A percentile compares a stretch with the other conserved stretches of the same genome.
Conservation (phyloP, 73 alveolate species). For the Paramecium octaurelia region DNA sequence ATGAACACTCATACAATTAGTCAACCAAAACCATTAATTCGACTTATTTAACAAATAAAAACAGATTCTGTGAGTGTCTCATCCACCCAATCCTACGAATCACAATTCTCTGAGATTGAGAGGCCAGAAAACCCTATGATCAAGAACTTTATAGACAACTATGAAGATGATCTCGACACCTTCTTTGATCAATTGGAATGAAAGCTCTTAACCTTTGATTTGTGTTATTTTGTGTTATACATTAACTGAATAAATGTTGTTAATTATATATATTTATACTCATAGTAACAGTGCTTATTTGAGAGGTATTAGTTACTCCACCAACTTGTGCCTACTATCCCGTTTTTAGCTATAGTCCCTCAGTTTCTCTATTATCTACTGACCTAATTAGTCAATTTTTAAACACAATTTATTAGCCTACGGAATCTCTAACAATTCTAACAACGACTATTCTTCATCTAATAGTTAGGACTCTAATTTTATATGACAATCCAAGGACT, state of each 20-base stretch:
- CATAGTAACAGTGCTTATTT: neutral
- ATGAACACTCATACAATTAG: neutral
- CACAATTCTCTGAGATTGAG: conserved; percentile 6
- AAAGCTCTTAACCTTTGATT: neutral
- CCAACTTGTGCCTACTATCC: neutral
- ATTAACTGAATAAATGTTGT: neutral
- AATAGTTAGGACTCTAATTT: neutral
- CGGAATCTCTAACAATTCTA: neutral
- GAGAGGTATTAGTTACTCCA: neutral
- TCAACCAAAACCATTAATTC: conserved; percentile 22
- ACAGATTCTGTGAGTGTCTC: neutral
- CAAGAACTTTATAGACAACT: neutral
- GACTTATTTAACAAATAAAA: neutral
- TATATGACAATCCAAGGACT: neutral
- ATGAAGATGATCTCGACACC: conserved; percentile 31
- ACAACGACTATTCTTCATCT: neutral
- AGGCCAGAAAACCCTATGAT: conserved; percentile 37
- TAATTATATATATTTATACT: neutral
- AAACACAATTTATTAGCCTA: neutral
- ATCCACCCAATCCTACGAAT: neutral
- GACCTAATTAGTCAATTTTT: conserved; percentile 2
- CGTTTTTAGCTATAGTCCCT: neutral
- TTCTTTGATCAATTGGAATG: conserved; percentile 25
- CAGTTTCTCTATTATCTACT: neutral
- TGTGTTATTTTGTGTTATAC: conserved; percentile 7